A percentile compares a stretch with the other conserved stretches of the same genome.
phyloP scores from a whole-genome alignment of 2,329 filamentous ascomycete species.

The Ophiostoma pallidulum region DNA sequence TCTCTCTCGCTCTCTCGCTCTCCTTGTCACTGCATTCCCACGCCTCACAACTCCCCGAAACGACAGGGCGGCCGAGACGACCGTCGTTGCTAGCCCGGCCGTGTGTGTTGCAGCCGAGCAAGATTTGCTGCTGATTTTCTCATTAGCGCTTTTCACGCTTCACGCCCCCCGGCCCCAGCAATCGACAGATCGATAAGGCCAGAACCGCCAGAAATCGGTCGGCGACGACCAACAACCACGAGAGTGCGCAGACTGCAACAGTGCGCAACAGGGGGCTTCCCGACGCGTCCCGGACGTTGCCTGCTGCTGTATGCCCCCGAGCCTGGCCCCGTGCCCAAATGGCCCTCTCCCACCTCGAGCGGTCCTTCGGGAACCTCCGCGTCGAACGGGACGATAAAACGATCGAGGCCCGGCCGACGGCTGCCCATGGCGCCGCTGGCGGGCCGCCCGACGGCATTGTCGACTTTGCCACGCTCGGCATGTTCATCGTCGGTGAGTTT shows the following conservation, averaged over 20 bases:
- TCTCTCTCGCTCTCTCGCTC: too few species aligned
- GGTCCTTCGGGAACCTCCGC: neutral
- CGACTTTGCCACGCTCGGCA: conserved; percentile 61
- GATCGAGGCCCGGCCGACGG: too few species aligned
- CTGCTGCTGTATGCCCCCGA: too few species aligned
- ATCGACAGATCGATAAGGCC: conserved; percentile 9
- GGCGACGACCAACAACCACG: too few species aligned
- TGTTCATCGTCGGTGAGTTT: conserved; percentile 61
- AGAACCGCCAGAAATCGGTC: neutral
- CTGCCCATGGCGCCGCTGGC: neutral
- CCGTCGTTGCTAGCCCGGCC: neutral
- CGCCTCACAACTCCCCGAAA: too few species aligned
- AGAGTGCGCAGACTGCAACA: too few species aligned
- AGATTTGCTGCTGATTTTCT: conserved; percentile 3
- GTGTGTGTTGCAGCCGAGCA: neutral
- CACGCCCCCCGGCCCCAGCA: neutral
- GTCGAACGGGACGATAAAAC: neutral
- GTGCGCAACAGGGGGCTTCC: too few species aligned
- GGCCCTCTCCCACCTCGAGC: neutral
- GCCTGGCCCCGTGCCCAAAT: neutral
- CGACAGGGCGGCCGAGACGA: too few species aligned
- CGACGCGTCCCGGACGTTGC: too few species aligned
- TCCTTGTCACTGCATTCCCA: too few species aligned
- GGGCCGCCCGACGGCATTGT: conserved; percentile 23
- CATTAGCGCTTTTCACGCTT: conserved; percentile 6